Base-by-base conservation (phyloP, 371 early-diverging fungal genomes). In the Mortierella sp. region DNA sequence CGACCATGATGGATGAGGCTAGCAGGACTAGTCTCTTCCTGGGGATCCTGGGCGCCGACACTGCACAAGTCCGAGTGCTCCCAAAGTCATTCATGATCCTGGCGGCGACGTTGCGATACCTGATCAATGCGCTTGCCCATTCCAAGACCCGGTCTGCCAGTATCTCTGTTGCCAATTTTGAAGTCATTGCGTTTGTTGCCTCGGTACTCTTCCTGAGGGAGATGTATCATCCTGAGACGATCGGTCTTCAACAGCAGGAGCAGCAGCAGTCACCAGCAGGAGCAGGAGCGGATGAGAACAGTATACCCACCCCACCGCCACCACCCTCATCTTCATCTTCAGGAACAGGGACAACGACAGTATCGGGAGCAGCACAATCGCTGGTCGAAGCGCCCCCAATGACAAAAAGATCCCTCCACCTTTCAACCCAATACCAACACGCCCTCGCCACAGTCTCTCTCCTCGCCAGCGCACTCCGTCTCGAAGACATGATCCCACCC, bases 181-280 rank as follows among this genome's bases (percentile, higher is more conserved):
- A 86, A 26, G 80, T 86, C 70, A 82, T 86, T 73, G 86, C 86
- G 4, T 81, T 86, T 76, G 86, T 86, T 24, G 86, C 82, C 1
- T 74, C 86, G 14, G 82, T 55, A 4, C 75, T 86, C 28, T 86
- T 86, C 26, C 48, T 80, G 26, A 68, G 72, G 16, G 86, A 86
- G 52, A 77, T 70, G 54, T 86, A 86, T 44, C 55, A 76, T 19
- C 75, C 75, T 0, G 77, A 76, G 50, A 75, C 71, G 26, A 84
- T 78, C 11, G 31, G 19, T 38, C 38, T 16, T 21, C 31, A 24
- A n/a, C 73, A 13, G 24, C 44, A 31, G 21, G 10, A 24, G 54
- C 55, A 76, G n/a, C 26, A 42, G 2, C 50, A 50, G 26, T 28
- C 31, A 16, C 55, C 34, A 75, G 31, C 31, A 54, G 24, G 48